A percentile compares a stretch with the other conserved stretches of the same genome.
Evolutionary conservation across 2,329 filamentous ascomycete genomes (phyloP).

Genomic region (Aspergillus vadensis): DNA sequence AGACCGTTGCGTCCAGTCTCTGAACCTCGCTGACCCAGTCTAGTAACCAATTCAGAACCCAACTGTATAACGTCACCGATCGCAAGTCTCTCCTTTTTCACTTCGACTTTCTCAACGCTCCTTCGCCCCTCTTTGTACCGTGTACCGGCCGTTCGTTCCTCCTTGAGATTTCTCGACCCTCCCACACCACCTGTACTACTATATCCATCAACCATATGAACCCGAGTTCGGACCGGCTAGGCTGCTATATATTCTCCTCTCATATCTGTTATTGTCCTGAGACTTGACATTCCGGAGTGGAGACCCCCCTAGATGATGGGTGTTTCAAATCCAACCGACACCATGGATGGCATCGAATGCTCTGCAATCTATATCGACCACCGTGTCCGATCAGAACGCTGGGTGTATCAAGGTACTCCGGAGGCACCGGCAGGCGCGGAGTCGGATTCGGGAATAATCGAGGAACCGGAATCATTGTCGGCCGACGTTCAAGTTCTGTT

Average conservation of each 20-base stretch:
- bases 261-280: slow-evolving; percentile 12
- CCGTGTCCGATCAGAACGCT: slow-evolving; percentile 47
- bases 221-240: slow-evolving; percentile 22
- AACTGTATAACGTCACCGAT: slow-evolving; percentile 11
- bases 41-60: slow-evolving; percentile 13
- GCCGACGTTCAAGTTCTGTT: slow-evolving; percentile 54
- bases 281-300: slow-evolving; percentile 13
- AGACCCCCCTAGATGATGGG: slow-evolving; percentile 21
- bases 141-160: slow-evolving; percentile 19
- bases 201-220: slow-evolving; percentile 30
- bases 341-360: slow-evolving; percentile 47
- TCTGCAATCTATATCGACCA: slow-evolving; percentile 51
- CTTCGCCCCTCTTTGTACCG: slow-evolving; percentile 8
- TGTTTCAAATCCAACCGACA: slow-evolving; percentile 25
- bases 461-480: slow-evolving; percentile 49
- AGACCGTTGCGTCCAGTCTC: slow-evolving; percentile 8
- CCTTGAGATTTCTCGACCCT: slow-evolving; percentile 5
- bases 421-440: slow-evolving; percentile 29
- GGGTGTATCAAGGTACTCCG: slow-evolving; percentile 41
- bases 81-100: slow-evolving; percentile 15
- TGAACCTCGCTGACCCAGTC: slow-evolving; percentile 17
- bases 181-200: slow-evolving; percentile 7
- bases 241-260: slow-evolving; percentile 9
- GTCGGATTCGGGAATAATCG: slow-evolving; percentile 28
- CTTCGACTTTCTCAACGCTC: slow-evolving; percentile 4